Percentiles rank a stretch among this genome's conserved stretches.
phyloP scores from a whole-genome alignment of 495 filamentous ascomycete genomes.

The Penicillium maclennaniae region DNA sequence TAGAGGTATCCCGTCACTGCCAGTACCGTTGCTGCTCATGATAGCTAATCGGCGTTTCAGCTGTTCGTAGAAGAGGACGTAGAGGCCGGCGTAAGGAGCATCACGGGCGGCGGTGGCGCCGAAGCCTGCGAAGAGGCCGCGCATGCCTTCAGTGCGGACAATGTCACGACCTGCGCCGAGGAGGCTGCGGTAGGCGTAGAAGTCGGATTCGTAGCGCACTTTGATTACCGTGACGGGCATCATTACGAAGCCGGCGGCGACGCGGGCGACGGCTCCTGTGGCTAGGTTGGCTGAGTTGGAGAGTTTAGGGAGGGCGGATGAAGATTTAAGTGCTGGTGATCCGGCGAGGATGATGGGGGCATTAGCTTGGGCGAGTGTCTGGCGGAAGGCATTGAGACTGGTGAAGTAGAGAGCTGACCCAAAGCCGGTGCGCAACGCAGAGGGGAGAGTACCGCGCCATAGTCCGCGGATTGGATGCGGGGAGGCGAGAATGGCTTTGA shows the following conservation, averaged over 20 bases:
- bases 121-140: constrained; percentile 89
- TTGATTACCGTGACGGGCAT: constrained; percentile 98
- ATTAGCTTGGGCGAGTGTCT: constrained; percentile 53
- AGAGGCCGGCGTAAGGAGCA: constrained; percentile 91
- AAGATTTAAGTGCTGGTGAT: constrained; percentile 37
- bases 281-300: constrained; percentile 80
- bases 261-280: constrained; percentile 78
- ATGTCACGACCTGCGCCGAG: constrained; percentile 71
- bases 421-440: constrained; percentile 85
- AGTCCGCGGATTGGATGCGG: constrained; percentile 65
- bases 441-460: constrained; percentile 93
- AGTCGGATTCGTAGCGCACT: constrained; percentile 84
- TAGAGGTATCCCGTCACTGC: constrained; percentile 12
- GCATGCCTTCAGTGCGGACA: constrained; percentile 62
- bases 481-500: constrained; percentile 63
- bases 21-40: constrained; percentile 14
- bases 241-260: constrained; percentile 80
- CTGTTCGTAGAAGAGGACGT: constrained; percentile 93
- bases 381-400: constrained; percentile 75
- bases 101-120: constrained; percentile 91
- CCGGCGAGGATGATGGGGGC: constrained; percentile 21
- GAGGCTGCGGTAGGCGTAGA: constrained; percentile 82
- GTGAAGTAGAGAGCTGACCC: constrained; percentile 95
- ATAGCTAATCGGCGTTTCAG: constrained; percentile 63
- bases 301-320: constrained; percentile 77